Evolutionary conservation across 768 basidiomycete genomes (phyloP), one percentile per base, ranked within the genome.

Genomic region (Rhizopogon vulgaris): DNA sequence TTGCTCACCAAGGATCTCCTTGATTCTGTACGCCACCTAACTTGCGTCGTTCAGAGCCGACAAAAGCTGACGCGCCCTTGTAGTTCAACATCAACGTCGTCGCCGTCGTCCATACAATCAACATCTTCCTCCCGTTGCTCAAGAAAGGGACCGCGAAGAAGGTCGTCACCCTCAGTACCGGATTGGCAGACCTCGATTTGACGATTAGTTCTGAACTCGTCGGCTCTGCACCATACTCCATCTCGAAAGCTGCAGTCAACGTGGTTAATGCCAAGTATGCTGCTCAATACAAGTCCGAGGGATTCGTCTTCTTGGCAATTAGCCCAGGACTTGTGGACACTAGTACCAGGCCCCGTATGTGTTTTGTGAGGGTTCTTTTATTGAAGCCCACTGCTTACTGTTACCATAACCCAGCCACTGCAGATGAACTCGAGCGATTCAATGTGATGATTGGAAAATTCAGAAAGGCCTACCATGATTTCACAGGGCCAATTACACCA

Each of bases 61-160:
- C 3, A 22, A 46, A 34, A 38, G 38, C 37, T 41, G n/a, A 49
- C 34, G 25, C 45, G 22, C 28, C 12, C 48, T 9, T 25, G 11
- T 46, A 69, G 63, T 66, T 64, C 56, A 57, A 62, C 14, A 58
- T 62, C 28, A 75, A 76, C 59, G 66, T 69, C 40, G 39, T 69
- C 45, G 72, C 71, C 27, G 60, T 65, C 17, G 60, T 72, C 14
- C 60, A 63, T 54, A 66, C 70, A 10, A 69, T 62, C 52, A 69
- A 71, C 58, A 59, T 59, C 4, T 71, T 75, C 63, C 64, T 76
- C 6, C 73, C 74, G 10, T 63, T 75, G 18, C 59, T 76, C 38
- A 56, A 55, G 32, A 56, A 60, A 3, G 64, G 71, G 9, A 17
- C 58, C n/a, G 38, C 51, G 18, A 71, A 73, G 61, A 71, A 69